Evolutionary conservation across 805 yeast genomes (phyloP), one percentile per base, ranked within the genome.

Genomic region (Blastobotrys americana): DNA sequence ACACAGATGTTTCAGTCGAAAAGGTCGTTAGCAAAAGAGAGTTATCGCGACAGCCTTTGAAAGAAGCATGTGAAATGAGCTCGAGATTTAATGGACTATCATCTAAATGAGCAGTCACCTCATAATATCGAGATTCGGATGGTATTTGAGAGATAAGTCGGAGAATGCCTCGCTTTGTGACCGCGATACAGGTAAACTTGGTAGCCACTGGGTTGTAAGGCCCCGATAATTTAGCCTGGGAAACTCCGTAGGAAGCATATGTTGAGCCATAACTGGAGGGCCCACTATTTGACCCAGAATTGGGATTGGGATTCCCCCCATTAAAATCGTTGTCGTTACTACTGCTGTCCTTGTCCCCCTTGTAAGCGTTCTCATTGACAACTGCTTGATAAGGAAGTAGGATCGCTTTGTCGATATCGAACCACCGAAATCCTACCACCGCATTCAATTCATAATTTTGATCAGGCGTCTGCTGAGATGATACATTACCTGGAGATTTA

Each of bases 151-250:
- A 48, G 5, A 52, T 38, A 20, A 54, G 41, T 25, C 49, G 34
- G 2, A 55, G 38, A 4, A 70, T 67, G 1, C 93, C 95, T 51
- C 78, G 76, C 44, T 72, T 69, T 37, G 90, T 69, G 34, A 84
- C 65, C 1, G 78, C 78, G 19, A 84, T 63, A 54, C 87, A 78
- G 2, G 89, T 93, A 46, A 82, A 82, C 51, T 81, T 82, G 3
- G 81, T 70, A 13, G 73, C 60, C 19, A 78, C 63, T 3, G 95
- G 93, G 60, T 84, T 93, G 52, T 77, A 65, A 0, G 79, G 73
- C 4, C 86, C 84, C 44, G 67, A 66, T 0, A 85, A 70, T 54
- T 72, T 74, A 48, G 73, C 73, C 56, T 78, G 86, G 39, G 69
- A 71, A 0, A 81, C 78, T 2, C 74, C 73, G 58, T 83, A 86